These are phyloP conservation scores for Geotrichum australiense DNA, from an alignment of 1,139 yeast species.

Conservation along the genomic window DNA sequence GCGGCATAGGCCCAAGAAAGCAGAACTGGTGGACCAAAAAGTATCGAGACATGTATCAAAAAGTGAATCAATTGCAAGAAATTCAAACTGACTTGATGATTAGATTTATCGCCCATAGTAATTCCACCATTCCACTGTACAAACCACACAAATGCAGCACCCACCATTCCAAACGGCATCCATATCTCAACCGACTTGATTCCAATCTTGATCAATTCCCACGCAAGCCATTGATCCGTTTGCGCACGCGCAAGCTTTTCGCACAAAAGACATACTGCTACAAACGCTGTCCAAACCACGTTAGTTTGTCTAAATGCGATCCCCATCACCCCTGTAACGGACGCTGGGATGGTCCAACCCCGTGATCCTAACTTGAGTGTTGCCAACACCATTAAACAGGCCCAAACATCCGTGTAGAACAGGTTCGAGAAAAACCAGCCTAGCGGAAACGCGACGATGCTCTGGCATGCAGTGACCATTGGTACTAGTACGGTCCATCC, in stretches of 20 bases:
- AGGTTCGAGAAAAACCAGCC: slow-evolving; percentile 64
- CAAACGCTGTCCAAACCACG: slow-evolving; percentile 72
- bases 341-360: slow-evolving; percentile 6
- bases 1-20: slow-evolving; percentile 1
- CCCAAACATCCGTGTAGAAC: slow-evolving; percentile 93
- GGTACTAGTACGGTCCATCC: slow-evolving; percentile 60
- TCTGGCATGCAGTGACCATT: slow-evolving; percentile 38
- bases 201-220: slow-evolving; percentile 12
- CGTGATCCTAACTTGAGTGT: slow-evolving; percentile 39
- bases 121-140: slow-evolving; percentile 63
- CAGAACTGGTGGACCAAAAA: slow-evolving; percentile 52
- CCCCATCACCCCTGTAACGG: too few relatives aligned
- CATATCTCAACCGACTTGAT: slow-evolving; percentile 24
- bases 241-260: slow-evolving; percentile 2
- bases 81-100: slow-evolving; percentile 68
- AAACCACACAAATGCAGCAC: slow-evolving; percentile 48
- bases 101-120: slow-evolving; percentile 81
- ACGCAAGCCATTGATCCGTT: neutral
- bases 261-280: slow-evolving; percentile 29
- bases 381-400: slow-evolving; percentile 58
- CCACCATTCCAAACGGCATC: slow-evolving; percentile 51
- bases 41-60: slow-evolving; percentile 49
- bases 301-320: slow-evolving; percentile 92
- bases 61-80: slow-evolving; percentile 79
- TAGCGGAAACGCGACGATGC: slow-evolving; percentile 55